phyloP scores from a whole-genome alignment of 352 stramenopile genomes.

The Pythium vanterpoolii region DNA sequence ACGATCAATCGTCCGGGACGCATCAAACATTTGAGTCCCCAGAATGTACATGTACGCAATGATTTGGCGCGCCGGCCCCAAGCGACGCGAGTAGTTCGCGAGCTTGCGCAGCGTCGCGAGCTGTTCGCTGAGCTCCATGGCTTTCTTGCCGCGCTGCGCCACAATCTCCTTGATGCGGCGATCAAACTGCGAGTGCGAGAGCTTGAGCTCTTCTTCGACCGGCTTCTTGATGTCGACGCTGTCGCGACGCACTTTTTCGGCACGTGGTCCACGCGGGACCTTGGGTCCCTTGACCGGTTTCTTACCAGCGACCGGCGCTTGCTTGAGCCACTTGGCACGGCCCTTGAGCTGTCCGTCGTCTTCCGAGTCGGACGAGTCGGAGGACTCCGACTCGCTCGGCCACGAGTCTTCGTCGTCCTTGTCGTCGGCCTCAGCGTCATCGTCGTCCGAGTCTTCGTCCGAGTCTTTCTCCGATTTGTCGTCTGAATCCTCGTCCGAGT shows the following conservation, averaged over 20 bases:
- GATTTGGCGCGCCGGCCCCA: slow-evolving; percentile 72
- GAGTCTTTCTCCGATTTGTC: slow-evolving; percentile 23
- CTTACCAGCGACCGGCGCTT: slow-evolving; percentile 56
- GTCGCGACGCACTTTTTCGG: slow-evolving; percentile 48
- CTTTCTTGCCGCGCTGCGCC: slow-evolving; percentile 80
- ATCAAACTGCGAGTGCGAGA: slow-evolving; percentile 76
- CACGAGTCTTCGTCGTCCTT: slow-evolving; percentile 31
- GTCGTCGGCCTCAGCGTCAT: slow-evolving; percentile 34
- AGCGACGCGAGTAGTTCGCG: slow-evolving; percentile 70
- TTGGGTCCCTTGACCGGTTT: slow-evolving; percentile 22
- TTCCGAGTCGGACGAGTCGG: slow-evolving; percentile 51
- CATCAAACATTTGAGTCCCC: slow-evolving; percentile 80
- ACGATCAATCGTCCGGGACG: slow-evolving; percentile 80
- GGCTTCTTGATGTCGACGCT: slow-evolving; percentile 50
- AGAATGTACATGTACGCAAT: slow-evolving; percentile 82
- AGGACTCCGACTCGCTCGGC: slow-evolving; percentile 15
- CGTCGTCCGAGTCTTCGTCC: slow-evolving; percentile 31
- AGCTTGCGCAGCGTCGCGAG: slow-evolving; percentile 70
- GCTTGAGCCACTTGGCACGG: slow-evolving; percentile 95
- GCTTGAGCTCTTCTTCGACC: slow-evolving; percentile 82
- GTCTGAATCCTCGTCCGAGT: slow-evolving; percentile 30
- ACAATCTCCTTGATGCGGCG: slow-evolving; percentile 84
- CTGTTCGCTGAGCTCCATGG: slow-evolving; percentile 72
- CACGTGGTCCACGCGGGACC: slow-evolving; percentile 27
- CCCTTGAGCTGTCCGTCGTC: slow-evolving; percentile 92